A percentile compares a stretch with the other conserved stretches of the same genome.
phyloP scores from a whole-genome alignment of 78 protist species.

The Neovahlkampfia damariscottae region DNA sequence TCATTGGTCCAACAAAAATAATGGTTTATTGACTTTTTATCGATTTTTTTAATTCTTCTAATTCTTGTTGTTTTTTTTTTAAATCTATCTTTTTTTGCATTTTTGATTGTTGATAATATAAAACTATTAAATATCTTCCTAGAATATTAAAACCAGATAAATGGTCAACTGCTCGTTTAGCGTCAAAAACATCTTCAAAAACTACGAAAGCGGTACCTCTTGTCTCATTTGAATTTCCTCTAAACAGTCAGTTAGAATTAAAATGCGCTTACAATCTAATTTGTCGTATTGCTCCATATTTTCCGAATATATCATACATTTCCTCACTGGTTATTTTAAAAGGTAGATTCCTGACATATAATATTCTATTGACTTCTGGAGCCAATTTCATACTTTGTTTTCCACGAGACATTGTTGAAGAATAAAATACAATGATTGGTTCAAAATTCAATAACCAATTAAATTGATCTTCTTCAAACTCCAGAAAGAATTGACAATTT shows the following conservation, averaged over 20 bases:
- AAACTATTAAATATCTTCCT: conserved; percentile 70
- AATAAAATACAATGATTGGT: too few species aligned
- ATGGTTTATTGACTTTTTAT: too few species aligned
- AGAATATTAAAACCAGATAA: conserved; percentile 81
- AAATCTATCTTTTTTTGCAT: conserved; percentile 45
- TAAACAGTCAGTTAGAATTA: too few species aligned
- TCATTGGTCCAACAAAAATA: too few species aligned
- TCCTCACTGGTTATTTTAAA: conserved; percentile 80
- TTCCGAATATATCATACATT: conserved; percentile 87
- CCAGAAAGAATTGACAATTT: too few species aligned
- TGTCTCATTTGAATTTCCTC: conserved; percentile 74
- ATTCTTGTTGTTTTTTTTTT: conserved; percentile 35
- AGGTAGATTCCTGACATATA: conserved; percentile 82
- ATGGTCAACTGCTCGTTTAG: conserved; percentile 92
- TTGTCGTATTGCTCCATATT: conserved; percentile 92
- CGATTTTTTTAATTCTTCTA: too few species aligned
- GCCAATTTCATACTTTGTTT: too few species aligned
- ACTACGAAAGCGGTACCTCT: conserved; percentile 93
- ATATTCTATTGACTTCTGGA: conserved; percentile 86
- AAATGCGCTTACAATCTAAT: too few species aligned
- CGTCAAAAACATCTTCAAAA: conserved; percentile 93
- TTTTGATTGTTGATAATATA: conserved; percentile 61
- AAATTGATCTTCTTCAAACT: too few species aligned
- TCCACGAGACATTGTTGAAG: too few species aligned
- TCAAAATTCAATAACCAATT: too few species aligned